Percentiles rank a stretch among this genome's conserved stretches.
Conservation (phyloP, 257 asterid species). For the Ophiorrhiza pumila region DNA sequence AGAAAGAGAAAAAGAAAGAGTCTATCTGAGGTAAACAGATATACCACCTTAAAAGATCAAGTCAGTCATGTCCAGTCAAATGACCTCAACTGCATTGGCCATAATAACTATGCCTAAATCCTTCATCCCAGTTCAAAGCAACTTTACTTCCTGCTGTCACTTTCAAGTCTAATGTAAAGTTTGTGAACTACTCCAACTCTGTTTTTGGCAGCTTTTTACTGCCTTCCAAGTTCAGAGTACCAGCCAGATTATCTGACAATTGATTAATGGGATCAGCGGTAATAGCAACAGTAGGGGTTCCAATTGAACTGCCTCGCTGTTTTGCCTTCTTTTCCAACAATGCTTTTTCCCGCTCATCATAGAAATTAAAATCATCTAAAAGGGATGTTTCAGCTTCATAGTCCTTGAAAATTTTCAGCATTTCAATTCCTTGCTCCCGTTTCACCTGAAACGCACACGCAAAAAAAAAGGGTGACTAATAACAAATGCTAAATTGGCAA, state of each 20-base stretch:
- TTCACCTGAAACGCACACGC: conserved; percentile 88
- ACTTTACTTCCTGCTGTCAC: conserved; percentile 27
- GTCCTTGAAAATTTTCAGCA: conserved; percentile 77
- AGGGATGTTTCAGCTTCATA: conserved; percentile 87
- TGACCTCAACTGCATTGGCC: conserved; percentile 17
- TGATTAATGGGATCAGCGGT: conserved; percentile 67
- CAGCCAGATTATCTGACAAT: conserved; percentile 66
- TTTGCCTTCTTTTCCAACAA: conserved; percentile 76
- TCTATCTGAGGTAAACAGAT: conserved; percentile 39
- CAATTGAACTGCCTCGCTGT: conserved; percentile 49
- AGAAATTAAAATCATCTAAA: conserved; percentile 81
- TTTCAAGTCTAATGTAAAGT: conserved; percentile 12
- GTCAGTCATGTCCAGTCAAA: conserved; percentile 36
- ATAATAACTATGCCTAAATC: conserved; percentile 25
- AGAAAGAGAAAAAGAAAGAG: conserved; percentile 19
- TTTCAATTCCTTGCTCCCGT: conserved; percentile 84
- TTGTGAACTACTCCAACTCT: conserved; percentile 39
- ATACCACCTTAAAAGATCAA: conserved; percentile 46
- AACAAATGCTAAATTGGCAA: conserved; percentile 5
- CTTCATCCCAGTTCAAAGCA: conserved; percentile 26
- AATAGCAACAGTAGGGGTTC: conserved; percentile 37
- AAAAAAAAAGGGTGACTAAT: conserved; percentile 13
- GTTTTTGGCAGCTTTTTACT: conserved; percentile 46
- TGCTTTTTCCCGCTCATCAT: conserved; percentile 84
- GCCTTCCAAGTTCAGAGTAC: conserved; percentile 61